These are phyloP conservation scores for Coniferiporia weirii DNA, from an alignment of 1,284 basidiomycete genomes.

Conservation along the genomic window DNA sequence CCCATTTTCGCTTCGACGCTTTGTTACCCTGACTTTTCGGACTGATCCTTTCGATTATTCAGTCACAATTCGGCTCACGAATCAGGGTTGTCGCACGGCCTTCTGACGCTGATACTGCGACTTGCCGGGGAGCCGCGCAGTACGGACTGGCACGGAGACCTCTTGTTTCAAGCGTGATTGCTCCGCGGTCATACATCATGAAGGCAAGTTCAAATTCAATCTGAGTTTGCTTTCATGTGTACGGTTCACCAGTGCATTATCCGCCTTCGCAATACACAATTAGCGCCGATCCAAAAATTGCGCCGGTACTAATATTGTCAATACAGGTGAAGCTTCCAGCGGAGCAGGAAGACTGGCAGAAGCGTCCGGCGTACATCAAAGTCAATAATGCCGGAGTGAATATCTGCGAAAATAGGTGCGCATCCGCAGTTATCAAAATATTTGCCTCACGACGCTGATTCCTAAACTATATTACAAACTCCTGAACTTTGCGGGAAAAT, in stretches of 20 bases:
- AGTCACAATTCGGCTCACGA: slow-evolving; percentile 59
- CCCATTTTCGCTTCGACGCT: no score
- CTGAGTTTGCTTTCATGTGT: slow-evolving; percentile 15
- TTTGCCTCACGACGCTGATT: neutral
- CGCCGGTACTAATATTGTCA: neutral
- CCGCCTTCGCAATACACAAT: neutral
- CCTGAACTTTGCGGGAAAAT: neutral
- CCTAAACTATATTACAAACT: slow-evolving; percentile 1
- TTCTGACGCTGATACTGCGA: slow-evolving; percentile 78
- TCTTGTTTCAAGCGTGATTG: slow-evolving; percentile 73
- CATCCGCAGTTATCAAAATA: slow-evolving; percentile 15
- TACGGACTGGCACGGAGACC: slow-evolving; percentile 73
- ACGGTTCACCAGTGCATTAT: neutral
- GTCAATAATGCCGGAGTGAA: slow-evolving; percentile 67
- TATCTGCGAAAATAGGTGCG: slow-evolving; percentile 77
- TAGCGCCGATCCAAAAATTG: neutral
- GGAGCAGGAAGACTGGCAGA: slow-evolving; percentile 70
- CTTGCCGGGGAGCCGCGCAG: slow-evolving; percentile 73
- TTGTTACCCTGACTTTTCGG: neutral
- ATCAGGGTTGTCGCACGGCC: slow-evolving; percentile 73
- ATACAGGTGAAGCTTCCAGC: slow-evolving; percentile 75
- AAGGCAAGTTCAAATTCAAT: slow-evolving; percentile 41
- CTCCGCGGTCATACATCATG: slow-evolving; percentile 78
- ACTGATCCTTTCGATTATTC: slow-evolving; percentile 8
- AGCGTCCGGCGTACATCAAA: slow-evolving; percentile 75